Conservation (phyloP, 805 yeast genomes). For the Saccharomyces paradoxus region DNA sequence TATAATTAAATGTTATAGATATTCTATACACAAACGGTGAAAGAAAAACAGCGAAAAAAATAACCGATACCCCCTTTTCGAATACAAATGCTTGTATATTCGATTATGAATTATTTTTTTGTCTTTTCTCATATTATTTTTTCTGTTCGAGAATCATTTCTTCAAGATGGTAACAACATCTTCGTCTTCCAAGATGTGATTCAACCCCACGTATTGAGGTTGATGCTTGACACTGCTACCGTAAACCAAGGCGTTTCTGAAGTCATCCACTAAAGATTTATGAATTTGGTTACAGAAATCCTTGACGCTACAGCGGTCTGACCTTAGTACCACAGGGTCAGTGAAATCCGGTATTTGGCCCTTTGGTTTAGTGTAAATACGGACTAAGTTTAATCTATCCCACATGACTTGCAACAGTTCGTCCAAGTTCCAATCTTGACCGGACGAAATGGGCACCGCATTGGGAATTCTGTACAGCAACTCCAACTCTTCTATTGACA, state of each 20-base stretch:
- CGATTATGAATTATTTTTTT: neutral
- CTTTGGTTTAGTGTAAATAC: slow-evolving; percentile 96
- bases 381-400: slow-evolving; percentile 80
- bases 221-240: slow-evolving; percentile 96
- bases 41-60: neutral
- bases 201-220: slow-evolving; percentile 90
- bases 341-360: slow-evolving; percentile 87
- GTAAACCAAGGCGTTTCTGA: slow-evolving; percentile 84
- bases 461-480: slow-evolving; percentile 85
- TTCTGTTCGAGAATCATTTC: slow-evolving; percentile 33
- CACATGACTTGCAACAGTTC: slow-evolving; percentile 93
- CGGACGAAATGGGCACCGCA: slow-evolving; percentile 95
- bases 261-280: slow-evolving; percentile 87
- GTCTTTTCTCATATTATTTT: neutral
- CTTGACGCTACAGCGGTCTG: slow-evolving; percentile 75
- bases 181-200: slow-evolving; percentile 82
- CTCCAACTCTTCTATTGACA: slow-evolving; percentile 88
- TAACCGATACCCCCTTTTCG: neutral
- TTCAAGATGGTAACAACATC: slow-evolving; percentile 94
- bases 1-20: neutral
- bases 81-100: neutral
- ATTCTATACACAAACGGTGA: neutral
- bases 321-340: slow-evolving; percentile 89
- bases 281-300: slow-evolving; percentile 96
- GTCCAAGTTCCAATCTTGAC: slow-evolving; percentile 94